Percentiles rank a stretch among this genome's conserved stretches.
Conservation (phyloP, 176 grass and related monocot genomes). For the Themeda triandra region DNA sequence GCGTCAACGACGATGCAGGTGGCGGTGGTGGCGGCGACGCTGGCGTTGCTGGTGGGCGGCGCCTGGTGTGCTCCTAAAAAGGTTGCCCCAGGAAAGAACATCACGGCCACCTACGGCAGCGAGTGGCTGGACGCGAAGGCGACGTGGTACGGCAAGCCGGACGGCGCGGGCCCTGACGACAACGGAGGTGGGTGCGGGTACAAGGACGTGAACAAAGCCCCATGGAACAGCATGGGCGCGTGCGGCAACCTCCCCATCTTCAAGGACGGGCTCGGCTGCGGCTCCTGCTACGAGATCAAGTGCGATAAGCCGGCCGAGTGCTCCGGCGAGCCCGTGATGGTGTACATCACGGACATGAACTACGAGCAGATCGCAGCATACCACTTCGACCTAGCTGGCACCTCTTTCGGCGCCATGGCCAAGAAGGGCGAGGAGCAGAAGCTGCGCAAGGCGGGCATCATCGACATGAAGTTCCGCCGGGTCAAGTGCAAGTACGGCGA, state of each 20-base stretch:
- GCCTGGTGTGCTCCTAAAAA: not conserved
- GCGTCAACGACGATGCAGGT: not conserved
- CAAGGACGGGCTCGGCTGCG: conserved; percentile 49
- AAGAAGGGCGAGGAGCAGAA: conserved; percentile 35
- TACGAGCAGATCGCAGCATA: conserved; percentile 25
- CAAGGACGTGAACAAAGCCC: conserved; percentile 47
- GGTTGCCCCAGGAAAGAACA: conserved; percentile 17
- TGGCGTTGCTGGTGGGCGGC: not conserved
- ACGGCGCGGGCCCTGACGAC: conserved; percentile 42
- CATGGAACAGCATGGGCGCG: conserved; percentile 45
- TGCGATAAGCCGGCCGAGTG: conserved; percentile 35
- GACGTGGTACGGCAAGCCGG: conserved; percentile 3
- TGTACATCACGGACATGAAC: conserved; percentile 45
- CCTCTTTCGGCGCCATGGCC: conserved; percentile 53
- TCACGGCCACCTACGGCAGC: not conserved
- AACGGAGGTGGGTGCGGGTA: conserved; percentile 56
- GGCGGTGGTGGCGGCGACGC: not conserved
- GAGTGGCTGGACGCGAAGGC: conserved; percentile 14
- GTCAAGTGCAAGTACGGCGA: conserved; percentile 48
- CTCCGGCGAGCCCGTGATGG: conserved; percentile 32
- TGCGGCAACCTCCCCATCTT: conserved; percentile 50
- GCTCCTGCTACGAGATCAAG: conserved; percentile 51
- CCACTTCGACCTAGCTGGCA: conserved; percentile 53
- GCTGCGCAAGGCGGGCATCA: conserved; percentile 47
- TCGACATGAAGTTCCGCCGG: conserved; percentile 39